These are phyloP conservation scores for Cordia subcordata DNA, from an alignment of 257 asterid genomes.

Conservation along the genomic window DNA sequence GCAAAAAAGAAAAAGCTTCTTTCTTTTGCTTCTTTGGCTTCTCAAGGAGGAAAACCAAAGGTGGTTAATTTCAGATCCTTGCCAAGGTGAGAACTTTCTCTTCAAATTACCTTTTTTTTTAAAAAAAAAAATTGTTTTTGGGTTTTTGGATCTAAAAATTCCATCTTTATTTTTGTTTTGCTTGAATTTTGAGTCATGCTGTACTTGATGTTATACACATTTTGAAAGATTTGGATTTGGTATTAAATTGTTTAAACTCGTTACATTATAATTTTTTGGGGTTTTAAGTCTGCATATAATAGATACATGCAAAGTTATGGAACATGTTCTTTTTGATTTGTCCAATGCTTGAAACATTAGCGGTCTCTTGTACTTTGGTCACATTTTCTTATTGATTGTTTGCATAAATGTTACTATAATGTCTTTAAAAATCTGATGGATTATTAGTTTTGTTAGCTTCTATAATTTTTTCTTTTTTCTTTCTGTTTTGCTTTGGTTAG, in stretches of 20 bases:
- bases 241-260: background rate
- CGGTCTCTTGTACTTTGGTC: too few species aligned
- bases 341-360: too few species aligned
- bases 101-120: background rate
- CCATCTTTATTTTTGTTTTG: conserved; percentile 7
- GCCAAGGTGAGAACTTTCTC: conserved; percentile 35
- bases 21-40: conserved; percentile 44
- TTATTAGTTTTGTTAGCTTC: too few species aligned
- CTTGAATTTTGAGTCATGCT: conserved; percentile 24
- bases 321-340: background rate
- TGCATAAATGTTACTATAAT: too few species aligned
- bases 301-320: too few species aligned
- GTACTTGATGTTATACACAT: background rate
- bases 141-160: conserved; percentile 6
- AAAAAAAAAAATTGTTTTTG: too few species aligned
- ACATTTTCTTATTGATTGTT: too few species aligned
- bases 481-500: too few species aligned
- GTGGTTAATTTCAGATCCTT: conserved; percentile 53
- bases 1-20: conserved; percentile 25
- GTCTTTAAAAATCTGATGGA: too few species aligned
- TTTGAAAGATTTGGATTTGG: background rate
- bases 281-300: too few species aligned
- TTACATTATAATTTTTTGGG: background rate
- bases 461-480: too few species aligned
- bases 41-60: conserved; percentile 60